Evolutionary conservation across 345 rosid genomes (phyloP).

Genomic region (Camelina hispida): DNA sequence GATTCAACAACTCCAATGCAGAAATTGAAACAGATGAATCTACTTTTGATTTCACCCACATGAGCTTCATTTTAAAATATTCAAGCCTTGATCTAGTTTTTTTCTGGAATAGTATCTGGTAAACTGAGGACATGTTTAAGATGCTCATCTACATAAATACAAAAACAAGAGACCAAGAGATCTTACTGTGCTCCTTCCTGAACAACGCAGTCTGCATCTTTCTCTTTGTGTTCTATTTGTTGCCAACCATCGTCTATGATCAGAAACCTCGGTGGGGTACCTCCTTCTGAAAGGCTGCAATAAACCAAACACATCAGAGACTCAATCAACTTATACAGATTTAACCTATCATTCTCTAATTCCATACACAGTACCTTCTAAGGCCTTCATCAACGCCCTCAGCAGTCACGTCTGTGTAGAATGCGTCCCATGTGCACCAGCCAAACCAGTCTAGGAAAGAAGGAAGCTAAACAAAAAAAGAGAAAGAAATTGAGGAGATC

Average conservation of each 20-base stretch:
- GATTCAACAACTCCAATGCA: too few species aligned
- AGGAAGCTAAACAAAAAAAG: constrained; percentile 62
- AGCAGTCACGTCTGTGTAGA: constrained; percentile 94
- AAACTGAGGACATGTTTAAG: background rate
- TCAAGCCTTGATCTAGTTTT: background rate
- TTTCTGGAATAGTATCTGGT: background rate
- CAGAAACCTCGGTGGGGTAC: constrained; percentile 89
- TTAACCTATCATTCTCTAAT: background rate
- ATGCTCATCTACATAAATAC: constrained; percentile 16
- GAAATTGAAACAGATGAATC: too few species aligned
- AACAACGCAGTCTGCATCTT: constrained; percentile 60
- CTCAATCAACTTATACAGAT: constrained; percentile 14
- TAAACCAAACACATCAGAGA: constrained; percentile 36
- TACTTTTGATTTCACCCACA: too few species aligned
- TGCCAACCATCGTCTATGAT: constrained; percentile 99
- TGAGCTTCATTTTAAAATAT: too few species aligned
- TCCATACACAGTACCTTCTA: constrained; percentile 57
- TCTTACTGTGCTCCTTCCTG: constrained; percentile 99
- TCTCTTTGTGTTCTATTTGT: constrained; percentile 87
- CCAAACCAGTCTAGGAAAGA: constrained; percentile 96
- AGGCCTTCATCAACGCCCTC: constrained; percentile 96
- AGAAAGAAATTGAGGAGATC: constrained; percentile 23
- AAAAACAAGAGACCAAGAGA: constrained; percentile 30
- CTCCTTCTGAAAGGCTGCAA: constrained; percentile 88
- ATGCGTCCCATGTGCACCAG: constrained; percentile 99